Evolutionary conservation across 2,329 filamentous ascomycete genomes (phyloP).

Genomic region (Alternaria burnsii): DNA sequence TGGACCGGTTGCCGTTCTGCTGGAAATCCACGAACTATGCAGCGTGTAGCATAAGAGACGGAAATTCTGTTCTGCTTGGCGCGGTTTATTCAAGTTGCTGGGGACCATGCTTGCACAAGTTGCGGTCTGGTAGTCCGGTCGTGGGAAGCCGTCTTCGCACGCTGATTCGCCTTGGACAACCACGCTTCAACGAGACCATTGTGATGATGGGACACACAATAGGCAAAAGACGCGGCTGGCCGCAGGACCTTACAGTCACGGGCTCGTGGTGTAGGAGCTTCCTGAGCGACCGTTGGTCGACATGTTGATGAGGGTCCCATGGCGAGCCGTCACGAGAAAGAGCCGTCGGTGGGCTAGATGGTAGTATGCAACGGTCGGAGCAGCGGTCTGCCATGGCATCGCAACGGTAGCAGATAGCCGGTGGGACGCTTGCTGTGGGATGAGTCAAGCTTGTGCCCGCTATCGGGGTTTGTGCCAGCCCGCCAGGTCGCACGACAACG

Average conservation of each 20-base stretch:
- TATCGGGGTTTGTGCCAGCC: constrained; percentile 2
- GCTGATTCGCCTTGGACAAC: constrained; percentile 41
- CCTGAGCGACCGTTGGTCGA: constrained; percentile 40
- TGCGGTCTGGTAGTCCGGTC: constrained; percentile 32
- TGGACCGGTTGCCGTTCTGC: constrained; percentile 26
- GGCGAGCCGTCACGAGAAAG: constrained; percentile 23
- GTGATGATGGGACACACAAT: constrained; percentile 37
- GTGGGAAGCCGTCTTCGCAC: constrained; percentile 31
- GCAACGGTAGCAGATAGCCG: constrained; percentile 10
- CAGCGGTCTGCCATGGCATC: constrained; percentile 36
- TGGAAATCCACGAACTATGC: constrained; percentile 19
- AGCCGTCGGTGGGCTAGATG: constrained; percentile 17
- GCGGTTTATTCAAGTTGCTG: constrained; percentile 25
- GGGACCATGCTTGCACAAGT: constrained; percentile 36
- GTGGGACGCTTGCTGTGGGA: constrained; percentile 18
- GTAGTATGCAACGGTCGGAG: constrained; percentile 30
- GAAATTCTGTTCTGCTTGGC: constrained; percentile 29
- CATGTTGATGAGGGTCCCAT: constrained; percentile 34
- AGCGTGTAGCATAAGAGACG: constrained; percentile 8
- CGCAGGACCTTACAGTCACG: constrained; percentile 47
- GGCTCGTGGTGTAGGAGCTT: constrained; percentile 39
- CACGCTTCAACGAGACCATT: constrained; percentile 32
- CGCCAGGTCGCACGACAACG: constrained; percentile 19
- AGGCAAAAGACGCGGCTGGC: constrained; percentile 29
- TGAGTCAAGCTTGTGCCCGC: constrained; percentile 25